phyloP scores from a whole-genome alignment of 1,139 yeast species.

The Kurtzmaniella quercitrusa region DNA sequence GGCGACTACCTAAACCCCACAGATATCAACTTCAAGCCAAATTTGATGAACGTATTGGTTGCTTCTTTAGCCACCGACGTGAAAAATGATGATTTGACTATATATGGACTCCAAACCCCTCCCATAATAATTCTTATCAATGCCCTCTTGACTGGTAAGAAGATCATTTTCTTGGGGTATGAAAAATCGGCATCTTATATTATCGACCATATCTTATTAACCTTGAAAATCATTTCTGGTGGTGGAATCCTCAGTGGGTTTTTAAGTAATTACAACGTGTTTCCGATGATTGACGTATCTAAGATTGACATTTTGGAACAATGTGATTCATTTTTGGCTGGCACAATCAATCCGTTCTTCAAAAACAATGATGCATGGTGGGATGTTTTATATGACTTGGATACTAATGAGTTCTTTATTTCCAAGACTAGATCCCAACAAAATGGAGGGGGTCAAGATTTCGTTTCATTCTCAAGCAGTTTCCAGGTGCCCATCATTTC shows the following conservation, averaged over 20 bases:
- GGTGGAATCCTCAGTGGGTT: constrained; percentile 56
- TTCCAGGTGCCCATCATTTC: constrained; percentile 35
- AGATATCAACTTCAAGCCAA: constrained; percentile 40
- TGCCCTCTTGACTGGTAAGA: constrained; percentile 56
- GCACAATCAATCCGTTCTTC: constrained; percentile 66
- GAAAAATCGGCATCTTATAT: constrained; percentile 53
- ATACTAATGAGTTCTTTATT: constrained; percentile 39
- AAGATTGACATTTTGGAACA: constrained; percentile 52
- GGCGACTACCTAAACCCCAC: constrained; percentile 48
- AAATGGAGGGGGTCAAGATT: constrained; percentile 6
- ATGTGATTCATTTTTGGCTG: constrained; percentile 57
- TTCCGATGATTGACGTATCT: constrained; percentile 61
- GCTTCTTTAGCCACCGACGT: constrained; percentile 28
- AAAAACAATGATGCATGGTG: constrained; percentile 52
- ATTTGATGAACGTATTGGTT: constrained; percentile 33
- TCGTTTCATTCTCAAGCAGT: constrained; percentile 9
- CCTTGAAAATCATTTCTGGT: constrained; percentile 52
- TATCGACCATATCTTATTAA: constrained; percentile 50
- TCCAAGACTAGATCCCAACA: constrained; percentile 13
- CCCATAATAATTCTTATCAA: constrained; percentile 53
- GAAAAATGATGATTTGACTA: constrained; percentile 38
- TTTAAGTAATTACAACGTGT: constrained; percentile 43
- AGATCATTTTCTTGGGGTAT: constrained; percentile 50
- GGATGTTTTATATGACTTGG: constrained; percentile 60
- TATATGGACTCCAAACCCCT: constrained; percentile 57